Evolutionary conservation across 345 rosid genomes (phyloP).

Genomic region (Arabis alpina): DNA sequence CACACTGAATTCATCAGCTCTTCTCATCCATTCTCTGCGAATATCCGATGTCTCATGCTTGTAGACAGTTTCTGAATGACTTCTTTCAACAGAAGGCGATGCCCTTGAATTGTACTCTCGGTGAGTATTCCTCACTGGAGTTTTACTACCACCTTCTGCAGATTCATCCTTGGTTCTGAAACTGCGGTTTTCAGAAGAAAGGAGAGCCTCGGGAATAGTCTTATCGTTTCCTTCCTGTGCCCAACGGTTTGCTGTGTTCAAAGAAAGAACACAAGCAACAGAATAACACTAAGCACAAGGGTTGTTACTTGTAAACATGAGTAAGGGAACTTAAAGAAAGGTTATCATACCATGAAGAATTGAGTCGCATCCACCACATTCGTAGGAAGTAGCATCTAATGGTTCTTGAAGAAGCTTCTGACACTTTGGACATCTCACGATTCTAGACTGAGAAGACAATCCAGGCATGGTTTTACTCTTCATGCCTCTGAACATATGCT

Average conservation of each 20-base stretch:
- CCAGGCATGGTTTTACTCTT: slow-evolving; percentile 44
- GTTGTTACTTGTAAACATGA: background rate
- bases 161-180: slow-evolving; percentile 27
- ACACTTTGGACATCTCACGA: slow-evolving; percentile 80
- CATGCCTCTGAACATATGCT: slow-evolving; percentile 38
- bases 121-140: slow-evolving; percentile 44
- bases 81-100: slow-evolving; percentile 54
- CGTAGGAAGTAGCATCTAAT: slow-evolving; percentile 53
- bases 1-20: slow-evolving; percentile 40
- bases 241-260: slow-evolving; percentile 54
- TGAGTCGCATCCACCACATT: slow-evolving; percentile 66
- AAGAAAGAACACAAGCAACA: slow-evolving; percentile 15
- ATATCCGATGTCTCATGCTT: slow-evolving; percentile 40
- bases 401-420: slow-evolving; percentile 61
- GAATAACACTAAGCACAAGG: slow-evolving; percentile 24
- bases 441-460: slow-evolving; percentile 50
- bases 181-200: slow-evolving; percentile 37
- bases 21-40: slow-evolving; percentile 51
- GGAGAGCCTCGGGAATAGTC: slow-evolving; percentile 40
- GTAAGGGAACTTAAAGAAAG: slow-evolving; percentile 11
- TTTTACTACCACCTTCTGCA: slow-evolving; percentile 20
- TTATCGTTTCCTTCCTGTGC: slow-evolving; percentile 38
- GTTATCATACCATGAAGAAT: slow-evolving; percentile 60
- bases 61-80: slow-evolving; percentile 44
- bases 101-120: slow-evolving; percentile 61